These are phyloP conservation scores for Persicaria maculosa DNA, from an alignment of 148 eudicot genomes.

Conservation along the genomic window DNA sequence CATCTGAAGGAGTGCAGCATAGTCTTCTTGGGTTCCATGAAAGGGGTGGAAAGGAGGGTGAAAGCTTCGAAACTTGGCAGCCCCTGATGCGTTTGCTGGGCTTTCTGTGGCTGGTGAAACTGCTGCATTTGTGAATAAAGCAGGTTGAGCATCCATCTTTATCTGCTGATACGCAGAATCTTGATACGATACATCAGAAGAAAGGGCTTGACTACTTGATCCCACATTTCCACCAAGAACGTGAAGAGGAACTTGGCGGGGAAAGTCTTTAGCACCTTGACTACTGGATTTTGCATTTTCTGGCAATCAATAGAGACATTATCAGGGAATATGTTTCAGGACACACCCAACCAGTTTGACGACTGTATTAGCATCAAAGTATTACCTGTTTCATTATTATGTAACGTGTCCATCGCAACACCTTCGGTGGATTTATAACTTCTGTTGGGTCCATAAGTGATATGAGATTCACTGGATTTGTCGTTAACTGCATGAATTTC, in stretches of 20 bases:
- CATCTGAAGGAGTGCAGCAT: conserved; percentile 46
- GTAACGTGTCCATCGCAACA: too few species aligned
- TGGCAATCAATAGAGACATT: conserved; percentile 8
- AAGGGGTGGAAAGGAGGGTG: conserved; percentile 48
- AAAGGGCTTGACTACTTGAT: conserved; percentile 28
- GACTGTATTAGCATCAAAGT: not conserved
- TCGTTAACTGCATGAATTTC: too few species aligned
- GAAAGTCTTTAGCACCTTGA: conserved; percentile 33
- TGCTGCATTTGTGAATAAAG: conserved; percentile 31
- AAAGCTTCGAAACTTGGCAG: conserved; percentile 36
- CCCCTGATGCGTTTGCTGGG: conserved; percentile 30
- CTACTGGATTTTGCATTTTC: conserved; percentile 31
- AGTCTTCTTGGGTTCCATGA: conserved; percentile 42
- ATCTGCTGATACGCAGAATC: conserved; percentile 41
- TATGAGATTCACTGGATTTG: too few species aligned
- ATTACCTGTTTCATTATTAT: conserved; percentile 19
- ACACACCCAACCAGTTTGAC: not conserved
- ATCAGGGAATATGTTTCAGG: not conserved
- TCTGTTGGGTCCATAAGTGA: too few species aligned
- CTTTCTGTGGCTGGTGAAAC: conserved; percentile 23
- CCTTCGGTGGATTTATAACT: too few species aligned
- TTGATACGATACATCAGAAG: conserved; percentile 43
- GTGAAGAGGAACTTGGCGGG: conserved; percentile 74
- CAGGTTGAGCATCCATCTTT: conserved; percentile 35
- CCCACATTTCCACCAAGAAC: conserved; percentile 61